A percentile compares a stretch with the other conserved stretches of the same genome.
These are phyloP conservation scores for Aureobasidium sp. DNA, from an alignment of 2,329 filamentous ascomycete species.

Conservation along the genomic window DNA sequence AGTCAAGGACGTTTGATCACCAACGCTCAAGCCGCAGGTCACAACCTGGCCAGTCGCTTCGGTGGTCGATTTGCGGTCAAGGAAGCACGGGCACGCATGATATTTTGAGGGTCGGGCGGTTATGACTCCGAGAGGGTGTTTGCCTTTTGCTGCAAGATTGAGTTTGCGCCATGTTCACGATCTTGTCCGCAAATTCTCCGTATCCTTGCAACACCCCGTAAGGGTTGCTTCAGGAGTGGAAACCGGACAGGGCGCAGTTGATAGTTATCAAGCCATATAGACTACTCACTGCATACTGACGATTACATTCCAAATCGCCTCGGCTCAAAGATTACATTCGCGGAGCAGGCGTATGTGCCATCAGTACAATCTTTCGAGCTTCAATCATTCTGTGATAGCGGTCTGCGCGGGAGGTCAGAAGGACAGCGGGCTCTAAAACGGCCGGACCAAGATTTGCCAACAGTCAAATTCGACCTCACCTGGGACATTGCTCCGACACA, in stretches of 20 bases:
- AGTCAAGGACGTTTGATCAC: not conserved
- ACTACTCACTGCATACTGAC: not conserved
- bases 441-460: constrained; percentile 8
- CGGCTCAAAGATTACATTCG: not conserved
- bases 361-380: not conserved
- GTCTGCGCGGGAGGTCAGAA: not conserved
- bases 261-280: not conserved
- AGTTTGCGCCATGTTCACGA: constrained; percentile 11
- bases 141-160: constrained; percentile 13
- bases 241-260: not conserved
- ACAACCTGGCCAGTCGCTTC: not conserved
- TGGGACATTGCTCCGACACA: not conserved
- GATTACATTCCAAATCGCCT: not conserved
- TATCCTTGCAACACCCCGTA: constrained; percentile 1
- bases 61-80: not conserved
- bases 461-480: constrained; percentile 10
- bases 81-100: not conserved
- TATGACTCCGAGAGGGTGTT: not conserved
- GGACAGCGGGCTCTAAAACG: constrained; percentile 4
- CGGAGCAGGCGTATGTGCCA: not conserved
- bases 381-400: not conserved
- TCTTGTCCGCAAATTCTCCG: not conserved
- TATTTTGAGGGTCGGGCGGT: not conserved
- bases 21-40: not conserved
- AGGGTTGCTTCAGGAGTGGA: not conserved